Conservation (phyloP, 164 flowering plant genomes). For the Umbellularia californica region DNA sequence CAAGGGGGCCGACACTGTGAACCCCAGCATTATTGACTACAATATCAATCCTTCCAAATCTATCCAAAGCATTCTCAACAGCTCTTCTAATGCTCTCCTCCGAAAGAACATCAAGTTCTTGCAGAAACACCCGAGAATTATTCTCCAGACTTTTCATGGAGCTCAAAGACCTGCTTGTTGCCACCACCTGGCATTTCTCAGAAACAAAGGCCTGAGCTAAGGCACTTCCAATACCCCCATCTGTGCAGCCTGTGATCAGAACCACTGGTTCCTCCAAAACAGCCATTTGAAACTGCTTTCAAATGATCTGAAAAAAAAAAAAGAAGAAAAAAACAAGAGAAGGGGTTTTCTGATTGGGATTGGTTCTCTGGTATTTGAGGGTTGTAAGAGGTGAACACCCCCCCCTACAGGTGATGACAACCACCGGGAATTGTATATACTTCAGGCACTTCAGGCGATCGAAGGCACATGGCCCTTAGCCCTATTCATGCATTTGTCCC, state of each 20-base stretch:
- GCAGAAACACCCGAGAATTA: constrained; percentile 47
- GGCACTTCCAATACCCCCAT: constrained; percentile 87
- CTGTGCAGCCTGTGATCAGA: constrained; percentile 78
- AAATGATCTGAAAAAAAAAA: background rate
- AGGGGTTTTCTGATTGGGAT: no score
- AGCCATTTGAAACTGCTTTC: background rate
- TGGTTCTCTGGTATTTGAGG: no score
- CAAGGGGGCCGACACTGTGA: constrained; percentile 82
- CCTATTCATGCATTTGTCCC: no score
- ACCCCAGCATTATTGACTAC: constrained; percentile 94
- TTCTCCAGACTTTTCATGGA: constrained; percentile 54
- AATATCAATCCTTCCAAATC: constrained; percentile 68
- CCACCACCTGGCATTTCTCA: constrained; percentile 60
- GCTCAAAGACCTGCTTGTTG: constrained; percentile 53
- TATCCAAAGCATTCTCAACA: constrained; percentile 35
- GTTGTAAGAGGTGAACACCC: no score
- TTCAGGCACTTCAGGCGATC: no score
- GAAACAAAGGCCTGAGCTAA: constrained; percentile 73
- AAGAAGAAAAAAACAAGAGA: no score
- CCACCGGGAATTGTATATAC: no score
- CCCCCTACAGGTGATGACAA: no score
- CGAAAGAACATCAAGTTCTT: constrained; percentile 69
- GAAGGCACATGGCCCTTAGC: no score
- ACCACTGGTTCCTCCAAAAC: constrained; percentile 40
- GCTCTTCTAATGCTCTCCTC: constrained; percentile 59